phyloP scores from a whole-genome alignment of 1,284 basidiomycete genomes.

The Trametes hirsuta region DNA sequence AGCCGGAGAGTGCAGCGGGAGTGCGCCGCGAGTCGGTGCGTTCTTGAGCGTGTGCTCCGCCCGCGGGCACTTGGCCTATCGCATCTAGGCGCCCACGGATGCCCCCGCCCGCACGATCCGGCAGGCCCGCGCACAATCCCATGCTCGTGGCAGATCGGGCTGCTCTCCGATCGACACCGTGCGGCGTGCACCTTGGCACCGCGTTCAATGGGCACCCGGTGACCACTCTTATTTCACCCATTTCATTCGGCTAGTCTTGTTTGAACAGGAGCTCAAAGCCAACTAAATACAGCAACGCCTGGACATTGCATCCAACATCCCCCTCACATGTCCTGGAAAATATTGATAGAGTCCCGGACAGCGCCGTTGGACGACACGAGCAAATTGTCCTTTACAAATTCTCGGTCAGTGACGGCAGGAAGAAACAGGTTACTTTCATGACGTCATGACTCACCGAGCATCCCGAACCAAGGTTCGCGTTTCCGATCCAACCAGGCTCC shows the following conservation, averaged over 20 bases:
- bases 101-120: conserved; percentile 1
- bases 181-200: too few relatives aligned
- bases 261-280: neutral
- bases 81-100: conserved; percentile 20
- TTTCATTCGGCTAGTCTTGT: neutral
- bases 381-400: conserved; percentile 35
- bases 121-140: conserved; percentile 7
- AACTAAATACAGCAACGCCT: neutral
- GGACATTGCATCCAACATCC: too few relatives aligned
- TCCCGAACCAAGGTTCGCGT: conserved; percentile 54
- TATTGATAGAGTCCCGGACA: conserved; percentile 38
- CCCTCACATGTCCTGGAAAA: conserved; percentile 31
- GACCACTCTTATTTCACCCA: neutral
- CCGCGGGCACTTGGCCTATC: neutral
- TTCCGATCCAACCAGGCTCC: conserved; percentile 69
- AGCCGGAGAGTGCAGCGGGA: neutral
- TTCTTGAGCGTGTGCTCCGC: neutral
- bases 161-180: neutral
- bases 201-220: neutral
- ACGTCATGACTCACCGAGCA: conserved; percentile 48
- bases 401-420: neutral
- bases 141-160: conserved; percentile 10
- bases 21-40: neutral
- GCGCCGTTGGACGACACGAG: conserved; percentile 36
- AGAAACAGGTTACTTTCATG: neutral